These are phyloP conservation scores for Boletus sp. DNA, from an alignment of 768 basidiomycete genomes.

Conservation along the genomic window DNA sequence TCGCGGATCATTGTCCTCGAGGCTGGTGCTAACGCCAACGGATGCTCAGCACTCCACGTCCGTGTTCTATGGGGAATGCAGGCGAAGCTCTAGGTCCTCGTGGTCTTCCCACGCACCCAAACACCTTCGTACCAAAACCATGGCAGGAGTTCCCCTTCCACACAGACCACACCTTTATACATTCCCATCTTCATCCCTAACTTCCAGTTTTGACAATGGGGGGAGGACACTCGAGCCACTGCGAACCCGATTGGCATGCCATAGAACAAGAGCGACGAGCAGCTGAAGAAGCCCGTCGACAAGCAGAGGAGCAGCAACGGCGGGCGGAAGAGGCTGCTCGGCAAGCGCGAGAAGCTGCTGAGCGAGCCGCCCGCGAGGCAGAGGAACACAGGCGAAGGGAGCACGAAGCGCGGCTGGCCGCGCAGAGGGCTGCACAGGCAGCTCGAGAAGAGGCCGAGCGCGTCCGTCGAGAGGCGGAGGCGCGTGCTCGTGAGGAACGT, in stretches of 20 bases:
- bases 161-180: not conserved
- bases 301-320: slow-evolving; percentile 21
- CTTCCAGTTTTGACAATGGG: slow-evolving; percentile 18
- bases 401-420: slow-evolving; percentile 15
- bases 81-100: not conserved
- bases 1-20: not conserved
- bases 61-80: not conserved
- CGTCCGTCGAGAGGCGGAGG: slow-evolving; percentile 25
- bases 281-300: slow-evolving; percentile 20
- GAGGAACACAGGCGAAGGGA: slow-evolving; percentile 20
- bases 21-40: not conserved
- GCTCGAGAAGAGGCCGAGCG: slow-evolving; percentile 26
- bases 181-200: not conserved
- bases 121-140: not conserved
- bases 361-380: slow-evolving; percentile 22
- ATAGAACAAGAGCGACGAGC: slow-evolving; percentile 19
- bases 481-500: slow-evolving; percentile 24
- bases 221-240: slow-evolving; percentile 24
- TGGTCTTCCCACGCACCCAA: not conserved
- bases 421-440: slow-evolving; percentile 23
- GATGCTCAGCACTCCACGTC: no score
- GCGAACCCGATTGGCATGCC: slow-evolving; percentile 23
- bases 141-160: not conserved
- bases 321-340: slow-evolving; percentile 21
- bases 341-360: slow-evolving; percentile 21